Conservation (phyloP, 768 basidiomycete genomes). For the Tylopilus cervinicoccineus region DNA sequence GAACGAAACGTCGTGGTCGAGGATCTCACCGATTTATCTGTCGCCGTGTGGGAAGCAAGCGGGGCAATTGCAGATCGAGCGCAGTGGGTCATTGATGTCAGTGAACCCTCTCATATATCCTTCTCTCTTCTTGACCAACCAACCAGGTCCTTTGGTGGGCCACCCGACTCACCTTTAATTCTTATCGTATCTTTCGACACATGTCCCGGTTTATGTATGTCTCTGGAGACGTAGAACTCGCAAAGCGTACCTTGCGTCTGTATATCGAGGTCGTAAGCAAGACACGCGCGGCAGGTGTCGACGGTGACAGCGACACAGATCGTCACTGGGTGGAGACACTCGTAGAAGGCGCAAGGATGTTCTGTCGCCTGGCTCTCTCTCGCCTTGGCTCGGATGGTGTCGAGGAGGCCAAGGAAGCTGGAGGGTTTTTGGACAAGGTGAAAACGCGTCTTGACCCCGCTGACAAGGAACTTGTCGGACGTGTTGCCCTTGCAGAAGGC, state of each 20-base stretch:
- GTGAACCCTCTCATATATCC: constrained; percentile 27
- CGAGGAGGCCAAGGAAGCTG: constrained; percentile 62
- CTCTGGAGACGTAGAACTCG: constrained; percentile 55
- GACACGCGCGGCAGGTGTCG: constrained; percentile 53
- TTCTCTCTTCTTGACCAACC: background rate
- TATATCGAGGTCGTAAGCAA: constrained; percentile 86
- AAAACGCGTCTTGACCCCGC: constrained; percentile 46
- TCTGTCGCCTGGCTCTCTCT: constrained; percentile 51
- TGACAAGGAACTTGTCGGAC: constrained; percentile 53
- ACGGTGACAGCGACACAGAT: constrained; percentile 59
- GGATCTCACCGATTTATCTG: constrained; percentile 76
- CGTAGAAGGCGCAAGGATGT: constrained; percentile 72
- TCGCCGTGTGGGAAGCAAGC: constrained; percentile 76
- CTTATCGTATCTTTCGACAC: constrained; percentile 78
- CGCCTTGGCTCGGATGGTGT: constrained; percentile 39
- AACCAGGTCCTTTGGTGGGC: constrained; percentile 88
- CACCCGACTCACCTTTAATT: constrained; percentile 91
- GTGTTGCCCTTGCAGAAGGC: constrained; percentile 66
- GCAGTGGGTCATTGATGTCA: constrained; percentile 79
- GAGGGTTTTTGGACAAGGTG: constrained; percentile 55
- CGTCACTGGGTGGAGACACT: constrained; percentile 72
- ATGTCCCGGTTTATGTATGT: constrained; percentile 71
- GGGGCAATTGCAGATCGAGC: constrained; percentile 60
- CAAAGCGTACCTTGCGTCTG: constrained; percentile 70
- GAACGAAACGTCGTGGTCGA: constrained; percentile 75